These are phyloP conservation scores for Aspergillus thermomutatus DNA, from an alignment of 2,329 filamentous ascomycete genomes.

Conservation along the genomic window DNA sequence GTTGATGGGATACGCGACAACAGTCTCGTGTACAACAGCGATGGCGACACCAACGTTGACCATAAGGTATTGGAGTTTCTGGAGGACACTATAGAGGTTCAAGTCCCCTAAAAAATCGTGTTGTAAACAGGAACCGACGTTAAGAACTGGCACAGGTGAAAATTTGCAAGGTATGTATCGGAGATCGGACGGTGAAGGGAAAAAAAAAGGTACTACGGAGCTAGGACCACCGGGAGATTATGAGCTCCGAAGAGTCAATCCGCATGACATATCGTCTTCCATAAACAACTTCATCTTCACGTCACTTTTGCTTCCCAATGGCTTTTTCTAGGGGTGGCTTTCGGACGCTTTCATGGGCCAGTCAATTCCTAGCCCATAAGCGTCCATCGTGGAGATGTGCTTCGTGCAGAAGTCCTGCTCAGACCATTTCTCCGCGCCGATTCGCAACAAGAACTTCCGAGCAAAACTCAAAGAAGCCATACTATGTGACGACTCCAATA, in stretches of 20 bases:
- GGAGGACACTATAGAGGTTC: background rate
- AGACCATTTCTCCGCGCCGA: constrained; percentile 21
- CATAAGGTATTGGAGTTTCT: background rate
- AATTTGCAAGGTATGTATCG: background rate
- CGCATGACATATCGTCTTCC: constrained; percentile 9
- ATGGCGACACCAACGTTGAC: background rate
- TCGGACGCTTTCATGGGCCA: constrained; percentile 30
- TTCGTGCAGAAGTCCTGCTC: constrained; percentile 22
- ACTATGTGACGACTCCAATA: constrained; percentile 93
- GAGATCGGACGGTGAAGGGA: constrained; percentile 1
- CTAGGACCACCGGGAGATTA: constrained; percentile 35
- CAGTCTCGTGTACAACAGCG: background rate
- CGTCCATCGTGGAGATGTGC: constrained; percentile 29
- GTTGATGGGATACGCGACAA: background rate
- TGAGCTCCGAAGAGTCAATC: constrained; percentile 27
- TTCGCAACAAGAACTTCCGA: constrained; percentile 27
- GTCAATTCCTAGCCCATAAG: constrained; percentile 20
- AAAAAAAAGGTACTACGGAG: constrained; percentile 28
- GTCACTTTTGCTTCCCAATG: constrained; percentile 19
- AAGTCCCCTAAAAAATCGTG: background rate
- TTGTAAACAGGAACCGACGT: background rate
- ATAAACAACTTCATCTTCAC: constrained; percentile 1
- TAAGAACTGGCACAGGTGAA: background rate
- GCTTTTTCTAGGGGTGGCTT: constrained; percentile 25
- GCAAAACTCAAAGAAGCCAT: constrained; percentile 63